phyloP scores from a whole-genome alignment of 148 eudicot genomes.

The Spergularia marina region DNA sequence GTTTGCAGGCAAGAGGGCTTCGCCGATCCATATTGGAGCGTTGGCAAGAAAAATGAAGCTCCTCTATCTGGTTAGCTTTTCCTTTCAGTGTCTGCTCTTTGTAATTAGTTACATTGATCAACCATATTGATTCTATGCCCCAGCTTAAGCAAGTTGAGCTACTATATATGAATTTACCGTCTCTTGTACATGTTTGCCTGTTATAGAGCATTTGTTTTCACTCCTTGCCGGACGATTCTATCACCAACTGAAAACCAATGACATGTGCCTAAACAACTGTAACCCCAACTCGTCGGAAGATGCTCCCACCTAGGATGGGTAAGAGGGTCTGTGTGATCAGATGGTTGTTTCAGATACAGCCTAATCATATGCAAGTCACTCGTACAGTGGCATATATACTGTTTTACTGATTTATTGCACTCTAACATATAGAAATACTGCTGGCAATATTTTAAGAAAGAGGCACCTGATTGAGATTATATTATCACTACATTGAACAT shows the following conservation, averaged over 20 bases:
- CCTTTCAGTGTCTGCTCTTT: background rate
- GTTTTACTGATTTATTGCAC: too few relatives aligned
- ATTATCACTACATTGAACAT: too few relatives aligned
- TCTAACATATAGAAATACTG: background rate
- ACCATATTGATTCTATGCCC: background rate
- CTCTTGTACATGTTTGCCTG: background rate
- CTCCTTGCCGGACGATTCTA: background rate
- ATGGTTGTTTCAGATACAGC: background rate
- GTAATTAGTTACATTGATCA: conserved; percentile 6
- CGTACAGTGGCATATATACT: too few relatives aligned
- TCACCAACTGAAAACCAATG: background rate
- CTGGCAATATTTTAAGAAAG: background rate
- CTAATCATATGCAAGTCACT: background rate
- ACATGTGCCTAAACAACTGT: background rate
- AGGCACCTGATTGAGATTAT: background rate
- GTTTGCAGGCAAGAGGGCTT: conserved; percentile 78
- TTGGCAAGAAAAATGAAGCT: conserved; percentile 45
- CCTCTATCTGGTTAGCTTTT: conserved; percentile 17
- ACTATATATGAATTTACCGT: background rate
- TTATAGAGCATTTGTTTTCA: background rate
- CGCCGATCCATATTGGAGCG: conserved; percentile 65
- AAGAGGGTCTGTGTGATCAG: too few relatives aligned
- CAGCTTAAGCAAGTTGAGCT: background rate
- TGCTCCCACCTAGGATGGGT: background rate
- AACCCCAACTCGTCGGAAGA: background rate